These are phyloP conservation scores for Biscogniauxia mediterranea DNA, from an alignment of 2,329 filamentous ascomycete species.

Conservation along the genomic window DNA sequence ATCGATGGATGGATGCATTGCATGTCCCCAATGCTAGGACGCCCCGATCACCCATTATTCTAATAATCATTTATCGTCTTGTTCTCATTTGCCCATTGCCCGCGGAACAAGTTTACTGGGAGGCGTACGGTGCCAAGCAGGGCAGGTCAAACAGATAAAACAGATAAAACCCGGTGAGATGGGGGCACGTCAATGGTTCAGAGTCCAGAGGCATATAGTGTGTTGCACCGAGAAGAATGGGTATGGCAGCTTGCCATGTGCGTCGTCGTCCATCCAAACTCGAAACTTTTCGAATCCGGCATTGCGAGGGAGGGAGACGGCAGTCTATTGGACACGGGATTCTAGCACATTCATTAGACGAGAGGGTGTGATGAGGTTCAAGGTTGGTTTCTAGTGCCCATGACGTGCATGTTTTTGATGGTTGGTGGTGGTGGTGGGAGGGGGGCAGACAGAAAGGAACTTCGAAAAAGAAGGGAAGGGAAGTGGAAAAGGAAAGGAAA, in stretches of 20 bases:
- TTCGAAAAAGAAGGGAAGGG: not conserved
- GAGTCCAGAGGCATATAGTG: not conserved
- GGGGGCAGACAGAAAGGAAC: not conserved
- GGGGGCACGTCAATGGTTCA: not conserved
- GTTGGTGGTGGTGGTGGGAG: no score
- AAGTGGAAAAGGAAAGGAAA: no score
- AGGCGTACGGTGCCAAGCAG: conserved; percentile 1
- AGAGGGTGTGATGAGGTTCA: not conserved
- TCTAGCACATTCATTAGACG: not conserved
- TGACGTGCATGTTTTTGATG: not conserved
- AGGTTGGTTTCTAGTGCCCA: not conserved
- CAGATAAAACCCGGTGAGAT: conserved; percentile 2
- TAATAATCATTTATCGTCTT: not conserved
- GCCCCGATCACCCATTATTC: conserved; percentile 21
- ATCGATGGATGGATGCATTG: conserved; percentile 19
- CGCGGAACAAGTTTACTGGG: no score
- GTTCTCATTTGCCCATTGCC: not conserved
- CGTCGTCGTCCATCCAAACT: not conserved
- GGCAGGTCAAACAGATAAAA: not conserved
- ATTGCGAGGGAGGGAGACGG: not conserved
- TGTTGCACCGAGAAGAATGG: not conserved
- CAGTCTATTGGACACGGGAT: not conserved
- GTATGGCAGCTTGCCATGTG: not conserved
- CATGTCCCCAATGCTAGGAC: conserved; percentile 17
- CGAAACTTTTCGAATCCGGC: not conserved